These are phyloP conservation scores for Erodium moschatum DNA, from an alignment of 441 rosid genomes.

Conservation along the genomic window DNA sequence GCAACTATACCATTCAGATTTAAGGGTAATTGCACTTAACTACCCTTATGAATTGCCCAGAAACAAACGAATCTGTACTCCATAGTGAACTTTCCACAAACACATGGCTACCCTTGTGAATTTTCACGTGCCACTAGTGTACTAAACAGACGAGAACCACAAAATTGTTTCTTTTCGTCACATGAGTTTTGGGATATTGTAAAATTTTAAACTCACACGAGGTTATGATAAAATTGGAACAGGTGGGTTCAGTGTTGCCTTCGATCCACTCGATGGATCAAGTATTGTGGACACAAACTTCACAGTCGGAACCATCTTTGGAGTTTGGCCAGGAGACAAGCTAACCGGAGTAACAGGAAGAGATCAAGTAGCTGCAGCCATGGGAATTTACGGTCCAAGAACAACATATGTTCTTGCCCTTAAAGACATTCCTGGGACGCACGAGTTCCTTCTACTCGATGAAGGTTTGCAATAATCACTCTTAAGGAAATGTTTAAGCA, in stretches of 20 bases:
- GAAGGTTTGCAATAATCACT: conserved; percentile 47
- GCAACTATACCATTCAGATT: background rate
- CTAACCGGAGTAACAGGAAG: conserved; percentile 72
- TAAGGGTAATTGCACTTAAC: too few relatives aligned
- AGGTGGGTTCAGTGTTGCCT: conserved; percentile 96
- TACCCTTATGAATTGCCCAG: too few relatives aligned
- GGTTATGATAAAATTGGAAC: conserved; percentile 13
- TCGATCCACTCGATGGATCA: conserved; percentile 90
- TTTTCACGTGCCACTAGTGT: too few relatives aligned
- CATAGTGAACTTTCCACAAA: too few relatives aligned
- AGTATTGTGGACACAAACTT: conserved; percentile 92
- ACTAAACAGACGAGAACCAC: too few relatives aligned
- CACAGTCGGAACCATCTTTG: conserved; percentile 93
- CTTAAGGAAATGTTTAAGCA: background rate
- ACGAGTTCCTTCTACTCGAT: conserved; percentile 95
- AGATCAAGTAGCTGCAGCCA: conserved; percentile 93
- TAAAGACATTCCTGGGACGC: conserved; percentile 80
- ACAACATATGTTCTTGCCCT: conserved; percentile 89
- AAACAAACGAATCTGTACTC: too few relatives aligned
- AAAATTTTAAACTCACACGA: too few relatives aligned
- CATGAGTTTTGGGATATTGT: too few relatives aligned
- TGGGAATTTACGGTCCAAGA: conserved; percentile 94
- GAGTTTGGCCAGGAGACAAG: conserved; percentile 98
- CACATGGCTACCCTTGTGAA: too few relatives aligned
- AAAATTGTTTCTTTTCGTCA: too few relatives aligned